These are phyloP conservation scores for Ceratocystis variospora DNA, from an alignment of 2,329 filamentous ascomycete species.

Conservation along the genomic window DNA sequence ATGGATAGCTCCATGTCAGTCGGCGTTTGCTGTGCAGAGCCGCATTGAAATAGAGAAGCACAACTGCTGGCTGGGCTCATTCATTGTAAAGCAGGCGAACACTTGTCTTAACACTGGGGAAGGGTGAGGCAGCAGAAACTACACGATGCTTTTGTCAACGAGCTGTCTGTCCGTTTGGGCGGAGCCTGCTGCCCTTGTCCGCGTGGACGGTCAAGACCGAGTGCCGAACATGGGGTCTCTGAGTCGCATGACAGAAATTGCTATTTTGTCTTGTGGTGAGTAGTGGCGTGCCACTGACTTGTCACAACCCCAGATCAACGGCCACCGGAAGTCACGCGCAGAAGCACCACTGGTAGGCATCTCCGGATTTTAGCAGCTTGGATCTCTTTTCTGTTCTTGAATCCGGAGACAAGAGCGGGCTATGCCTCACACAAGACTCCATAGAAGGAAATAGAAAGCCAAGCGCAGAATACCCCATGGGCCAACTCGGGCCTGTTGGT, in stretches of 20 bases:
- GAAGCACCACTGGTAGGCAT: not conserved
- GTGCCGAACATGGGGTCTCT: not conserved
- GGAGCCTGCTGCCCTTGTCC: no score
- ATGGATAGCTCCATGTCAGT: not conserved
- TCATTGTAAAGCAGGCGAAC: no score
- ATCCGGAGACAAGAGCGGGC: not conserved
- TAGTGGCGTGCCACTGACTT: not conserved
- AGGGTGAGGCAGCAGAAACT: not conserved
- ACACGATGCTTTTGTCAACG: no score
- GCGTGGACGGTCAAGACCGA: no score
- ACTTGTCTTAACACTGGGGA: not conserved
- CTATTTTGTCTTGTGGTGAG: not conserved
- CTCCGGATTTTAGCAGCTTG: slow-evolving; percentile 5
- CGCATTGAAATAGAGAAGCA: not conserved
- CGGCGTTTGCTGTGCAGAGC: not conserved
- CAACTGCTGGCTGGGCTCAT: no score
- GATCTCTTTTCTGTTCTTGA: not conserved
- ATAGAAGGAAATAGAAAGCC: not conserved
- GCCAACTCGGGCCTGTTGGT: slow-evolving; percentile 5
- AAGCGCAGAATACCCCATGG: slow-evolving; percentile 1
- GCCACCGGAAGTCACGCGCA: not conserved
- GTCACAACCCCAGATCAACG: not conserved
- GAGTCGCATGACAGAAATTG: not conserved
- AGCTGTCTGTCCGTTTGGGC: no score
- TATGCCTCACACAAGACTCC: not conserved